phyloP scores from a whole-genome alignment of 2,329 filamentous ascomycete genomes.

The Paecilomyces sp. region DNA sequence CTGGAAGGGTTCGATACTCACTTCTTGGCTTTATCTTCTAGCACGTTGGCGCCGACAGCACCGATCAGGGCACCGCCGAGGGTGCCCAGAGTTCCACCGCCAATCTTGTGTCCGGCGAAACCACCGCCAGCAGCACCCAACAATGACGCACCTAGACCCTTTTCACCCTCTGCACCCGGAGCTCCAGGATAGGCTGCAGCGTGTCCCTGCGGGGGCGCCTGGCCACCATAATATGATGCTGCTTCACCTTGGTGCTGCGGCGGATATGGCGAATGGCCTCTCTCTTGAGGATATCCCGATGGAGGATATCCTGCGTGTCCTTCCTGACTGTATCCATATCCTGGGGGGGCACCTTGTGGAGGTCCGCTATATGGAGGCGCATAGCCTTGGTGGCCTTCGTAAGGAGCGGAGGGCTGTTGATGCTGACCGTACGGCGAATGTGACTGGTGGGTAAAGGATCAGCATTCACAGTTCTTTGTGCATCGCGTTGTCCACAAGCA shows the following conservation, averaged over 20 bases:
- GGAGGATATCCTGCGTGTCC: conserved; percentile 12
- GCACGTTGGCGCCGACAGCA: conserved; percentile 23
- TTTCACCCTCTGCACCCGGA: conserved; percentile 21
- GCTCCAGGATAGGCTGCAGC: conserved; percentile 1
- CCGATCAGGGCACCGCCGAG: conserved; percentile 27
- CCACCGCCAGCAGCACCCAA: conserved; percentile 32
- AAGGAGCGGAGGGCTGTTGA: conserved; percentile 7
- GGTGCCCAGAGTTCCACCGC: conserved; percentile 23
- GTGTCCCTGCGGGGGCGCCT: conserved; percentile 8
- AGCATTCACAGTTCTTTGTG: neutral
- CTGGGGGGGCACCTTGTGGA: conserved; percentile 2
- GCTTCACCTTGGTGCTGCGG: conserved; percentile 21
- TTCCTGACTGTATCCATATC: conserved; percentile 14
- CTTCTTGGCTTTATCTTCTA: conserved; percentile 17
- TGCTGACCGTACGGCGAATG: neutral
- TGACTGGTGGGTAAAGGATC: neutral
- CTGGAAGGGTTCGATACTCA: conserved; percentile 8
- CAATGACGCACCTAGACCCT: conserved; percentile 28
- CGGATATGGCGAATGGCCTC: conserved; percentile 20
- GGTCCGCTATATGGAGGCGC: conserved; percentile 6
- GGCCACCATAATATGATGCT: conserved; percentile 23
- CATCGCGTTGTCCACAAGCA: neutral
- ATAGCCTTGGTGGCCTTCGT: conserved; percentile 12
- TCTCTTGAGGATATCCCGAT: conserved; percentile 13
- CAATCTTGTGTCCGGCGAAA: conserved; percentile 27